Evolutionary conservation across 2,329 filamentous ascomycete genomes (phyloP).

Genomic region (Juglanconis sp.): DNA sequence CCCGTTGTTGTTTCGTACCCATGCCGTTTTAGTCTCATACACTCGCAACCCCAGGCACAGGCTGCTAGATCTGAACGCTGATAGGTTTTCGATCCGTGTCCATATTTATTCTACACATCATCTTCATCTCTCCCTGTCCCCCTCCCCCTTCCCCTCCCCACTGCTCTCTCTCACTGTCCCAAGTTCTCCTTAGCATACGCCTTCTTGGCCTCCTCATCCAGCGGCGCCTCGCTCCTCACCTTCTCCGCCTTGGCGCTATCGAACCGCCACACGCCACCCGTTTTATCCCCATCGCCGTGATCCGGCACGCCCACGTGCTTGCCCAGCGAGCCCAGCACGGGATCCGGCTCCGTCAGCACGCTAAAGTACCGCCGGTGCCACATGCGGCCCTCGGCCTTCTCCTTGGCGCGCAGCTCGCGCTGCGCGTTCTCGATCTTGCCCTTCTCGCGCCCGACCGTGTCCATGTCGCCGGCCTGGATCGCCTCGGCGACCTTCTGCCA

Average conservation of each 20-base stretch:
- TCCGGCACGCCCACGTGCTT: constrained; percentile 42
- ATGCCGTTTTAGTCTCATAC: background rate
- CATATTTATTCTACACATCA: background rate
- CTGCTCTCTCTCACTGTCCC: constrained; percentile 27
- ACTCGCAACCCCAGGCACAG: background rate
- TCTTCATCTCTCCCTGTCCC: background rate
- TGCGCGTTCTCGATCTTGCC: constrained; percentile 73
- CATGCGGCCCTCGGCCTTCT: constrained; percentile 67
- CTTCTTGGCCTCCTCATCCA: constrained; percentile 32
- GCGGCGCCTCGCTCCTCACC: constrained; percentile 29
- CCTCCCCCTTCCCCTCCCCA: background rate
- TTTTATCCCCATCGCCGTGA: constrained; percentile 57
- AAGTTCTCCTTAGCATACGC: constrained; percentile 31
- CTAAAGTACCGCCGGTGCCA: constrained; percentile 89
- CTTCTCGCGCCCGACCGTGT: constrained; percentile 75
- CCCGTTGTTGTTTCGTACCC: background rate
- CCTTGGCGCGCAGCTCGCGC: constrained; percentile 65
- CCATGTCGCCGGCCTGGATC: constrained; percentile 80
- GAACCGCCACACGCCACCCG: constrained; percentile 59
- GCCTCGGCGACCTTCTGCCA: constrained; percentile 83
- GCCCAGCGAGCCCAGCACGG: constrained; percentile 44
- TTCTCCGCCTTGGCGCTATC: constrained; percentile 44
- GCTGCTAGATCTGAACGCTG: background rate
- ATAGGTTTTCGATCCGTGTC: background rate
- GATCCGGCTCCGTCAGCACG: constrained; percentile 42